Evolutionary conservation across 495 filamentous ascomycete genomes (phyloP).

Genomic region (Penicillium mononematosum): DNA sequence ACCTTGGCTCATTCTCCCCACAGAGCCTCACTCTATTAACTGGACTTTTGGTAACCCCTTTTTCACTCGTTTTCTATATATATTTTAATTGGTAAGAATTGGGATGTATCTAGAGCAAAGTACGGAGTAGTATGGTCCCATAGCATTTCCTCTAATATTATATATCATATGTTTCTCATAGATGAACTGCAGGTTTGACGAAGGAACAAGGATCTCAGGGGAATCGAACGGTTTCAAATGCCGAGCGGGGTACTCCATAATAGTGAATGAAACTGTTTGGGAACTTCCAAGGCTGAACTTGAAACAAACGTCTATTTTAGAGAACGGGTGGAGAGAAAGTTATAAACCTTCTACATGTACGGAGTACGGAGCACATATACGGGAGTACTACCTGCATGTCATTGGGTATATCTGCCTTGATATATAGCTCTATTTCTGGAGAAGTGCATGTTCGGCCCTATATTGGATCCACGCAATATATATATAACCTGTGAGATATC

Average conservation of each 20-base stretch:
- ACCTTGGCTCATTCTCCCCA: conserved; percentile 1
- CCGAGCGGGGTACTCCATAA: neutral
- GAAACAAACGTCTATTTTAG: neutral
- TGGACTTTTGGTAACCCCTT: neutral
- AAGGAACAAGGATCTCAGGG: neutral
- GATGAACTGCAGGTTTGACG: neutral
- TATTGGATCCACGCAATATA: neutral
- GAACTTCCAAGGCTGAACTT: neutral
- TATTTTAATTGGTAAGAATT: too few relatives aligned
- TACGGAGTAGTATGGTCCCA: too few relatives aligned
- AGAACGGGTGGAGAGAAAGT: neutral
- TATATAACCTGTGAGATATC: neutral
- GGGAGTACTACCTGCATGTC: too few relatives aligned
- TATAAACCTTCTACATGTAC: neutral
- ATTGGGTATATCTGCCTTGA: too few relatives aligned
- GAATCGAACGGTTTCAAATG: conserved; percentile 6
- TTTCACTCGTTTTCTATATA: neutral
- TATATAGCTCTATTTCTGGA: neutral
- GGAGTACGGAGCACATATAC: too few relatives aligned
- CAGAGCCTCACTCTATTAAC: conserved; percentile 1
- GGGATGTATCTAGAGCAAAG: too few relatives aligned
- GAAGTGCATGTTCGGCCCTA: neutral
- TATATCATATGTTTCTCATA: too few relatives aligned
- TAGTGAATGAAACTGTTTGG: neutral
- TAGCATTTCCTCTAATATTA: too few relatives aligned